Percentiles rank a stretch among this genome's conserved stretches.
Evolutionary conservation across 306 rosid genomes (phyloP).

Genomic region (Alnus glutinosa): DNA sequence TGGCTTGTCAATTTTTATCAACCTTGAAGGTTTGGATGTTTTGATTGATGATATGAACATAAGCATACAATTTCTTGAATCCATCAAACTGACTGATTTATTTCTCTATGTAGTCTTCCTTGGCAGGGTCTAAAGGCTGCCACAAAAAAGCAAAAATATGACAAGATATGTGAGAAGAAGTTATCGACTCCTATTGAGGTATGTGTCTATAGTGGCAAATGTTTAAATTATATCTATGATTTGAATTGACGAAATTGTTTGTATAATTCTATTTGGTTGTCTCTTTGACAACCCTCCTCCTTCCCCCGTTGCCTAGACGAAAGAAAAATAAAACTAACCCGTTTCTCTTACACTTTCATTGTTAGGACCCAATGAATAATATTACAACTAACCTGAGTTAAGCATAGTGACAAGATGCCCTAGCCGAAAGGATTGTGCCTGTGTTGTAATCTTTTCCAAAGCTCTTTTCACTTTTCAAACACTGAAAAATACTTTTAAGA

Average conservation of each 20-base stretch:
- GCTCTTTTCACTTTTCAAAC: too few species aligned
- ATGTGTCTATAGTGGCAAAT: constrained; percentile 15
- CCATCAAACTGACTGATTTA: constrained; percentile 24
- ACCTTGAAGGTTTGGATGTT: neutral
- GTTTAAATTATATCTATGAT: neutral
- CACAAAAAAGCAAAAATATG: constrained; percentile 77
- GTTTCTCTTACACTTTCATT: neutral
- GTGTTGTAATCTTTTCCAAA: too few species aligned
- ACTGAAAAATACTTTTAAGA: too few species aligned
- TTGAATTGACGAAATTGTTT: neutral
- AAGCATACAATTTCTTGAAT: neutral
- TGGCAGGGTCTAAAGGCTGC: constrained; percentile 91
- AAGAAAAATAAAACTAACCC: neutral
- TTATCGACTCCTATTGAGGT: constrained; percentile 79
- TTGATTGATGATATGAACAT: neutral
- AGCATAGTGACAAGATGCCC: neutral
- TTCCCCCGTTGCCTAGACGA: too few species aligned
- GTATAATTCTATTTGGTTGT: neutral
- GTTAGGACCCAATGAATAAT: neutral
- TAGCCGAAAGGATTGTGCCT: neutral
- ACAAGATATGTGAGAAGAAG: constrained; percentile 81
- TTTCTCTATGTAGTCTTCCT: constrained; percentile 70
- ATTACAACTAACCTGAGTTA: neutral
- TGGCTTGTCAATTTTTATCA: constrained; percentile 2
- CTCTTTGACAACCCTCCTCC: neutral